These are phyloP conservation scores for Malassezia restricta DNA, from an alignment of 1,284 basidiomycete species.

Conservation along the genomic window DNA sequence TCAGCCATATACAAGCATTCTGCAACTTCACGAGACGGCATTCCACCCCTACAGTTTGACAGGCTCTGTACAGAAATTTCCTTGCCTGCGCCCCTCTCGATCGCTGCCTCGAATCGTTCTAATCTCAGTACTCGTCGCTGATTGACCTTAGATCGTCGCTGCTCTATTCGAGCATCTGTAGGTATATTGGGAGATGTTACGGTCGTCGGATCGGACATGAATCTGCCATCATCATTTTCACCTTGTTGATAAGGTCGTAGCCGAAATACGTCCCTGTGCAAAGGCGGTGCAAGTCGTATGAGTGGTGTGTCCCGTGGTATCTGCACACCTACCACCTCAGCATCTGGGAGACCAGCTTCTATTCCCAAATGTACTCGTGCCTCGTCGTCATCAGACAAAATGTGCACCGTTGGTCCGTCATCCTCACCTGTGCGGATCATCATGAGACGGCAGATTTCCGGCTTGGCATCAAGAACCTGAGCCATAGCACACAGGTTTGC, in stretches of 20 bases:
- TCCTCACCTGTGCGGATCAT: neutral
- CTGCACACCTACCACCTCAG: too few species aligned
- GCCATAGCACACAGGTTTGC: slow-evolving; percentile 33
- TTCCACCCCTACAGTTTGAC: neutral
- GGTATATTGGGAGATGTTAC: too few species aligned
- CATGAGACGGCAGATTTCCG: neutral
- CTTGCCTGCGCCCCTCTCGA: neutral
- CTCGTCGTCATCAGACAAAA: neutral
- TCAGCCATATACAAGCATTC: neutral
- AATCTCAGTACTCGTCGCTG: neutral
- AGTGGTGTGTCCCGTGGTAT: too few species aligned
- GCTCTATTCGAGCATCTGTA: too few species aligned
- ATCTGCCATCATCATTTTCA: too few species aligned
- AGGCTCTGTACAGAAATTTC: neutral
- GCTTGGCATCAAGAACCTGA: slow-evolving; percentile 22
- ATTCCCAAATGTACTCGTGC: neutral
- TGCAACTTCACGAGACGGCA: neutral
- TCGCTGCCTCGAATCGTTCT: slow-evolving; percentile 8
- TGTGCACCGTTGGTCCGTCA: neutral
- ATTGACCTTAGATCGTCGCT: neutral
- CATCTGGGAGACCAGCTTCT: neutral
- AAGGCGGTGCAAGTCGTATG: too few species aligned
- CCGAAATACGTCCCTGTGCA: too few species aligned
- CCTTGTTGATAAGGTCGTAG: too few species aligned
- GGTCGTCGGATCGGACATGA: too few species aligned